phyloP scores from a whole-genome alignment of 768 basidiomycete genomes.

The Ramaria rubella region DNA sequence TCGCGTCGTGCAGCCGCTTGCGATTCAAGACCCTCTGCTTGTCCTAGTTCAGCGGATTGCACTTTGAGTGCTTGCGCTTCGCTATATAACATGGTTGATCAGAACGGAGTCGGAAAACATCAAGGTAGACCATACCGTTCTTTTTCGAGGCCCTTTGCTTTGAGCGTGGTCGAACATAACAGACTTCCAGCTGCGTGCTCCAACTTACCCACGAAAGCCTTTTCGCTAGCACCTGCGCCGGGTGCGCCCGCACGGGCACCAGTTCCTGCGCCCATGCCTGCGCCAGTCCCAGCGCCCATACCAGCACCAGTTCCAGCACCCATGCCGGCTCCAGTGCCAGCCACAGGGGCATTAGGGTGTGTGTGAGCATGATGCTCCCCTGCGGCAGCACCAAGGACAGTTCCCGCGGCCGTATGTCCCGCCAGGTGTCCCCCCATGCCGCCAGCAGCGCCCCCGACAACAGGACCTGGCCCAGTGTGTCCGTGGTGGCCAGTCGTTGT shows the following conservation, averaged over 20 bases:
- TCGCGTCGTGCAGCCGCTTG: slow-evolving; percentile 45
- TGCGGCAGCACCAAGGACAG: background rate
- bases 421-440: background rate
- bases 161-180: slow-evolving; percentile 41
- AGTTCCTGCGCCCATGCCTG: background rate
- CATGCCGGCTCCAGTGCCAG: background rate
- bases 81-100: slow-evolving; percentile 18
- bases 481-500: background rate
- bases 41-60: slow-evolving; percentile 43
- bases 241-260: slow-evolving; percentile 7
- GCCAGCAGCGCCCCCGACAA: background rate
- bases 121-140: slow-evolving; percentile 31
- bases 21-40: slow-evolving; percentile 48
- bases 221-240: no score
- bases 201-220: slow-evolving; percentile 39
- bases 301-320: background rate
- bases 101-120: background rate
- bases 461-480: background rate
- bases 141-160: slow-evolving; percentile 45
- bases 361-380: background rate
- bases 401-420: background rate
- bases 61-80: slow-evolving; percentile 40
- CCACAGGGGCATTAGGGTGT: background rate
- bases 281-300: background rate
- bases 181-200: slow-evolving; percentile 40